These are phyloP conservation scores for Boletus huronensis DNA, from an alignment of 768 basidiomycete genomes.

Conservation along the genomic window DNA sequence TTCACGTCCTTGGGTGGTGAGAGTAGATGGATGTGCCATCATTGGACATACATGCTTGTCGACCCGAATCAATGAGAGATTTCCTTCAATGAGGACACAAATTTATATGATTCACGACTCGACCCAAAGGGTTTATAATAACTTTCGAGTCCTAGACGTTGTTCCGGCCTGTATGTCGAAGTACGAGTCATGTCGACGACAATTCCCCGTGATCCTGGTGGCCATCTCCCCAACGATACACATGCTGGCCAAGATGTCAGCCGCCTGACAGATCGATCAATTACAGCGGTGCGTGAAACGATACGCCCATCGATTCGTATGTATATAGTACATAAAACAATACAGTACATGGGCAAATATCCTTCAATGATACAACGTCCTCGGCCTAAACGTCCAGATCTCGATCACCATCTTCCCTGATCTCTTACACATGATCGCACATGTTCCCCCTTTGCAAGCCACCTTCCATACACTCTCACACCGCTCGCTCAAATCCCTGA, in stretches of 20 bases:
- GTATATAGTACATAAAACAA: slow-evolving; percentile 7
- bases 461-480: slow-evolving; percentile 90
- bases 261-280: neutral
- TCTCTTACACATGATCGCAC: slow-evolving; percentile 78
- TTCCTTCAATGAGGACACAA: neutral
- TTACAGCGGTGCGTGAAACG: neutral
- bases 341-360: slow-evolving; percentile 11
- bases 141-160: neutral
- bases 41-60: slow-evolving; percentile 17
- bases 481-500: slow-evolving; percentile 73
- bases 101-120: neutral
- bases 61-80: neutral
- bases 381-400: slow-evolving; percentile 73
- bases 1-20: slow-evolving; percentile 12
- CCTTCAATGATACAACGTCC: slow-evolving; percentile 11
- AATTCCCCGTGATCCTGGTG: neutral
- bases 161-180: neutral
- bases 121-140: neutral
- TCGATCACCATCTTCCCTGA: slow-evolving; percentile 83
- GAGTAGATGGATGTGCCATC: neutral
- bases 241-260: neutral
- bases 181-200: neutral
- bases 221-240: too few species aligned
- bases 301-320: neutral
- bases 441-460: slow-evolving; percentile 64